Evolutionary conservation across 768 basidiomycete species (phyloP), one percentile per base, ranked within the genome.

Genomic region (Phaeotremella skinneri): DNA sequence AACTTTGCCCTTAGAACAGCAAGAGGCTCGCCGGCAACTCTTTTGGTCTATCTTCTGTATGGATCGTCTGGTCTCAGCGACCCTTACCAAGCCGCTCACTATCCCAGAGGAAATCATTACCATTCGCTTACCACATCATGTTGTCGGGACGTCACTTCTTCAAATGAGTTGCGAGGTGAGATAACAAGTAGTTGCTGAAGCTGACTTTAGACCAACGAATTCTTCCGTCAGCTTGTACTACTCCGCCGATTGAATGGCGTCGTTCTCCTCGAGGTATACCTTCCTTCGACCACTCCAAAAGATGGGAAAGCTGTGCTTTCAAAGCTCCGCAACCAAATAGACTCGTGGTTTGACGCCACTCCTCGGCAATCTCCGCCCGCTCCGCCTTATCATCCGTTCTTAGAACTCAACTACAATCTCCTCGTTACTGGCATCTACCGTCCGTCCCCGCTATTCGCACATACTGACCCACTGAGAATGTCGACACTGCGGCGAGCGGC

Each of bases 171-270:
- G n/a, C n/a, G n/a, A n/a, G n/a, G n/a, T n/a, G n/a, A n/a, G n/a
- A n/a, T n/a, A n/a, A n/a, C n/a, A n/a, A n/a, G n/a, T n/a, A n/a
- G n/a, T n/a, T n/a, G n/a, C n/a, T n/a, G n/a, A n/a, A n/a, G n/a
- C n/a, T n/a, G n/a, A n/a, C 34, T 7, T 37, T 7, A 37, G 34
- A 7, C 34, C 34, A 37, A 7, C 17, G 34, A 7, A 37, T 55
- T 45, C n/a, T 55, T 55, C 37, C 41, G 27, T 20, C 34, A 55
- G 16, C 17, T 43, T 16, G 27, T 55, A 16, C 53, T 55, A 5
- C n/a, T 55, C 27, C 53, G 53, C 21, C 34, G 53, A 23, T 25
- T 55, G 34, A 17, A 55, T 13, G 53, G 53, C 13, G 41, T 55
- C 53, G 41, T 55, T 21, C 20, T 55, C 16, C 21, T 11, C 5